Evolutionary conservation across 2,329 filamentous ascomycete genomes (phyloP).

Genomic region (Diaporthe ampelina): DNA sequence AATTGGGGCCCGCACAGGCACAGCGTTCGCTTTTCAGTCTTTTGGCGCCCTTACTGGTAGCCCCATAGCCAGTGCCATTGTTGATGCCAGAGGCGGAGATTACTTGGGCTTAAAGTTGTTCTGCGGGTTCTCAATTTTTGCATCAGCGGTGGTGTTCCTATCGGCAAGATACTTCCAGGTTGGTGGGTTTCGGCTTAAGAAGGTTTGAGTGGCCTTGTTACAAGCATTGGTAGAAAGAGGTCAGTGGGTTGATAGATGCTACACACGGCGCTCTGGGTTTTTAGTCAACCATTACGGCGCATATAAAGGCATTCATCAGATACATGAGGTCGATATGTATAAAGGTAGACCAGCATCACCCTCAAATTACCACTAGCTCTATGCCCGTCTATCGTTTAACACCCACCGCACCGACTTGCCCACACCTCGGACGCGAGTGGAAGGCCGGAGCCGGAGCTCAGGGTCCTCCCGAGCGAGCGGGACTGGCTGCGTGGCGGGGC

Average conservation of each 20-base stretch:
- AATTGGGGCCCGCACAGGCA: slow-evolving; percentile 78
- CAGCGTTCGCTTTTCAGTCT: slow-evolving; percentile 71
- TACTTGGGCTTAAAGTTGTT: slow-evolving; percentile 18
- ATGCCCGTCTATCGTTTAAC: too few relatives aligned
- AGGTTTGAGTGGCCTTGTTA: too few relatives aligned
- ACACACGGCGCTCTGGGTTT: too few relatives aligned
- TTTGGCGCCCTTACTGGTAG: slow-evolving; percentile 76
- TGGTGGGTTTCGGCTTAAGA: not conserved
- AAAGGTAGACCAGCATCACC: too few relatives aligned
- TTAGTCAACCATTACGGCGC: too few relatives aligned
- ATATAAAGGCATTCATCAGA: too few relatives aligned
- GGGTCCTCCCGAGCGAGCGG: slow-evolving; percentile 3
- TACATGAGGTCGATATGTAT: too few relatives aligned
- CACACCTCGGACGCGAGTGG: not conserved
- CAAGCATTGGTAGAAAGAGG: too few relatives aligned
- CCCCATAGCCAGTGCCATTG: slow-evolving; percentile 76
- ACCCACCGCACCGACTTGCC: too few relatives aligned
- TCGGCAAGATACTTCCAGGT: slow-evolving; percentile 10
- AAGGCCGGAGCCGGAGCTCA: slow-evolving; percentile 15
- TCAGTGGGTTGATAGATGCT: too few relatives aligned
- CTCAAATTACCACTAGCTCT: too few relatives aligned
- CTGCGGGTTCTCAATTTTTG: slow-evolving; percentile 10
- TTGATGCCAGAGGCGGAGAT: slow-evolving; percentile 47
- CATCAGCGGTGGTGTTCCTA: not conserved
- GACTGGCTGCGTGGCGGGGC: not conserved